These are phyloP conservation scores for Eucalyptus tenuipes DNA, from an alignment of 345 rosid species.

Conservation along the genomic window DNA sequence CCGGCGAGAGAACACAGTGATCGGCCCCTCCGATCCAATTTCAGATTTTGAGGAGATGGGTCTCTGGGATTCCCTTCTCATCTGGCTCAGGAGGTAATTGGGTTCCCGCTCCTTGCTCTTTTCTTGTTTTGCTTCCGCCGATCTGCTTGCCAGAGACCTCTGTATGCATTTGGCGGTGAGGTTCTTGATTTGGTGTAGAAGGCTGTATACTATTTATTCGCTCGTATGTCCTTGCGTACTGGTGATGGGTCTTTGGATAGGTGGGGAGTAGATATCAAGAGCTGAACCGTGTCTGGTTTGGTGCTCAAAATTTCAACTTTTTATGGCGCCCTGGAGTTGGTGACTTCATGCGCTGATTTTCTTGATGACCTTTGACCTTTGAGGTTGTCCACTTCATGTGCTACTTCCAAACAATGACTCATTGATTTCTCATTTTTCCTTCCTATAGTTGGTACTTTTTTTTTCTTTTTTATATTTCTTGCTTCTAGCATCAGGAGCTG, in stretches of 20 bases:
- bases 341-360: background rate
- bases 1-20: no score
- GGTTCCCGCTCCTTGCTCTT: background rate
- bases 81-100: conserved; percentile 8
- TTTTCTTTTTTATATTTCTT: background rate
- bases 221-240: background rate
- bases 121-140: background rate
- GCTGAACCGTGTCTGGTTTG: background rate
- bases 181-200: background rate
- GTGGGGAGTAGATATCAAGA: background rate
- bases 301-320: background rate
- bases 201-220: background rate
- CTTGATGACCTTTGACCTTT: background rate
- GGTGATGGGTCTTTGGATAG: background rate
- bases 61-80: conserved; percentile 11
- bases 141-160: background rate
- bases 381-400: background rate
- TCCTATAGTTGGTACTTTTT: background rate
- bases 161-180: background rate
- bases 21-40: background rate
- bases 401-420: background rate
- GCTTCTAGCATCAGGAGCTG: background rate
- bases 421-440: background rate
- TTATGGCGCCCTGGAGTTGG: background rate
- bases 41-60: background rate